Percentiles rank a stretch among this genome's conserved stretches.
Evolutionary conservation across 208 protist genomes (phyloP).

Genomic region (Trichomonas vaginalis): DNA sequence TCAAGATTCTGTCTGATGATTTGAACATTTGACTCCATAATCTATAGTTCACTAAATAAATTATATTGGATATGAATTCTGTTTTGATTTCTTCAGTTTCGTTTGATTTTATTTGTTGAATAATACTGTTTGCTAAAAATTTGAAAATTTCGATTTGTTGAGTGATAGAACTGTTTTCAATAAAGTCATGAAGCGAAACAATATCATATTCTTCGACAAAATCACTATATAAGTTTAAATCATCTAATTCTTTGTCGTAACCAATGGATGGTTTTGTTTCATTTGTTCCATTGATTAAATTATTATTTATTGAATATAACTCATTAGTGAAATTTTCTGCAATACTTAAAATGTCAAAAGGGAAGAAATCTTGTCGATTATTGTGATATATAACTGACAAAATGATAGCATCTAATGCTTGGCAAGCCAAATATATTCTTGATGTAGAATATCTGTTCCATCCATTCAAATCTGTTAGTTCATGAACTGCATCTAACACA

Average conservation of each 20-base stretch:
- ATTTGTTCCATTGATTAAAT: neutral
- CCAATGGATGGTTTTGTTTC: neutral
- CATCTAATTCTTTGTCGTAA: neutral
- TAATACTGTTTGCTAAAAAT: neutral
- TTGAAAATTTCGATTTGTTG: neutral
- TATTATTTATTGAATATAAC: neutral
- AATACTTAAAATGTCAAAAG: no score
- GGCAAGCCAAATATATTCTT: neutral
- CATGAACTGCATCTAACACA: no score
- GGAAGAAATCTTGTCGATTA: neutral
- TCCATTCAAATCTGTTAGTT: no score
- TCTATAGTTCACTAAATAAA: neutral
- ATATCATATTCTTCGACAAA: neutral
- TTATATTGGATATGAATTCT: neutral
- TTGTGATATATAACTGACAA: neutral
- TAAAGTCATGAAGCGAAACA: neutral
- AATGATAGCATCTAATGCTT: neutral
- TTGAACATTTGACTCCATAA: neutral
- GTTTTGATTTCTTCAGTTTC: neutral
- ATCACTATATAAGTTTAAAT: neutral
- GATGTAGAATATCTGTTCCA: neutral
- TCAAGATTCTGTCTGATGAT: neutral
- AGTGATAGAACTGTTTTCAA: neutral
- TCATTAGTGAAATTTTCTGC: neutral
- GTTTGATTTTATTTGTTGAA: neutral